These are phyloP conservation scores for Porogramme epimiltina DNA, from an alignment of 1,284 basidiomycete genomes.

Conservation along the genomic window DNA sequence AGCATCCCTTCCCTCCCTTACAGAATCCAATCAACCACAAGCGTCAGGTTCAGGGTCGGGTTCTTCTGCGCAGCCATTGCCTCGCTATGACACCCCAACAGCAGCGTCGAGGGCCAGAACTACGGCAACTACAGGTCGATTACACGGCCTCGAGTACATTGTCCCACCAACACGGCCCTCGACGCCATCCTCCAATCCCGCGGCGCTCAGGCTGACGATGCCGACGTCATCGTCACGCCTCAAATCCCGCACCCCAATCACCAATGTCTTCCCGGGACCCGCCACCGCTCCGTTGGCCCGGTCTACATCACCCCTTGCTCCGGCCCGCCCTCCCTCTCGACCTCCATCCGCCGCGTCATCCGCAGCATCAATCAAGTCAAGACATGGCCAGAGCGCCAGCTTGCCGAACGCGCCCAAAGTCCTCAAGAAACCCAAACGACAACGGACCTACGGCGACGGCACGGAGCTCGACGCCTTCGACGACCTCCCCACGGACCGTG, in stretches of 20 bases:
- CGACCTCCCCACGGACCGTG: constrained; percentile 85
- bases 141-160: constrained; percentile 58
- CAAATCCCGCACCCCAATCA: constrained; percentile 72
- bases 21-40: constrained; percentile 59
- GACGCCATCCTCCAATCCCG: constrained; percentile 74
- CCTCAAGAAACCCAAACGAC: constrained; percentile 73
- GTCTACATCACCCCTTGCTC: constrained; percentile 57
- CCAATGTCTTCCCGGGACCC: constrained; percentile 63
- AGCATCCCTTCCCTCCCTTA: constrained; percentile 73
- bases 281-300: constrained; percentile 36
- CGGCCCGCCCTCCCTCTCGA: constrained; percentile 58
- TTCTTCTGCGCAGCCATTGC: constrained; percentile 30
- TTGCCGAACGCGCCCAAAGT: constrained; percentile 58
- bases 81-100: constrained; percentile 73
- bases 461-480: constrained; percentile 92
- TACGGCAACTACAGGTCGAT: constrained; percentile 58
- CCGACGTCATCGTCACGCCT: constrained; percentile 70
- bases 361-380: constrained; percentile 39
- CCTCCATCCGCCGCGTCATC: constrained; percentile 56
- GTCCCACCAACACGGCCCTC: constrained; percentile 77
- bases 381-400: constrained; percentile 34
- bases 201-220: constrained; percentile 81
- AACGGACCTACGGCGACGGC: constrained; percentile 84
- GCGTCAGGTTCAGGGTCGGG: constrained; percentile 53
- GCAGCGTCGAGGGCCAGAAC: constrained; percentile 79